Conservation (phyloP, 441 rosid species). For the Syzygium syzygioides region DNA sequence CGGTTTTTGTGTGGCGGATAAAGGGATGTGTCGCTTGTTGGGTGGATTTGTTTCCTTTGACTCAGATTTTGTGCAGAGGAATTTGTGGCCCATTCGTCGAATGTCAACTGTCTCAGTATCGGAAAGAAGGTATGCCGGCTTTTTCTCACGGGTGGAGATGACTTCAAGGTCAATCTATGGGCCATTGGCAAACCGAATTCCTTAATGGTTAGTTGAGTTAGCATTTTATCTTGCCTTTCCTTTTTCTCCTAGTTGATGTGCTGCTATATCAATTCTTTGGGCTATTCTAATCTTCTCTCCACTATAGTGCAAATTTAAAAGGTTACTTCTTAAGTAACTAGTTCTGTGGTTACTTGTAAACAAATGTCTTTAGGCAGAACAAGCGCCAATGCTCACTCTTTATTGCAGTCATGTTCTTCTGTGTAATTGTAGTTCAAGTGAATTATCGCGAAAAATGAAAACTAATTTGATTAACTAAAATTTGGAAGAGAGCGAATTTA, state of each 20-base stretch:
- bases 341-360: not conserved
- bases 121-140: conserved; percentile 77
- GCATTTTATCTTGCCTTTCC: conserved; percentile 1
- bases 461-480: not conserved
- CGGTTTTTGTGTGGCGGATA: not conserved
- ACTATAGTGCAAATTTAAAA: not conserved
- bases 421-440: not conserved
- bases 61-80: conserved; percentile 56
- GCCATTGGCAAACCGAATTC: conserved; percentile 76
- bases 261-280: not conserved
- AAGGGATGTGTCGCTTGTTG: not conserved
- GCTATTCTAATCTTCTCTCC: not conserved
- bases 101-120: conserved; percentile 70
- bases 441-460: not conserved
- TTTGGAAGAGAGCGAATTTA: not conserved
- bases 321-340: not conserved
- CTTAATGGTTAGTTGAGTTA: conserved; percentile 45
- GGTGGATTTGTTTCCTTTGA: conserved; percentile 22
- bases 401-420: not conserved
- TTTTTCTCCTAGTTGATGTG: not conserved
- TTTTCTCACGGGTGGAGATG: conserved; percentile 82
- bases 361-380: not conserved
- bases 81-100: conserved; percentile 76
- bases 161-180: conserved; percentile 85
- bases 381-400: not conserved